These are phyloP conservation scores for Stropharia rugosoannulata DNA, from an alignment of 768 basidiomycete species.

Conservation along the genomic window DNA sequence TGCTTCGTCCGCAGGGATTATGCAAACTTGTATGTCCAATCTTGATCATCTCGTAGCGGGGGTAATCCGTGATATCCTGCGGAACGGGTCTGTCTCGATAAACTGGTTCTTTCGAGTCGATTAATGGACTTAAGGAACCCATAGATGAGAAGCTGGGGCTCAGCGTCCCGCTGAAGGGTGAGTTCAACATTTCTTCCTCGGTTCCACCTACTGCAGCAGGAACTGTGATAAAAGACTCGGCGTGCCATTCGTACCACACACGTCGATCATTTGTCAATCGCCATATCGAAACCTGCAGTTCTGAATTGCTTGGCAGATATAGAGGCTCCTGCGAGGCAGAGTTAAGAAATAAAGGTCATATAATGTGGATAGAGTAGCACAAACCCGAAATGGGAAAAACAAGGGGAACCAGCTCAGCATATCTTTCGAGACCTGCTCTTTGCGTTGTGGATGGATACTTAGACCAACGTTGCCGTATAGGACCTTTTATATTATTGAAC, in stretches of 20 bases:
- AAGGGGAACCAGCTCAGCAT: constrained; percentile 99
- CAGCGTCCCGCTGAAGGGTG: constrained; percentile 14
- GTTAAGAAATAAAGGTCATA: neutral
- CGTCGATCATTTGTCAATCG: constrained; percentile 84
- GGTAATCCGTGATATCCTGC: constrained; percentile 3
- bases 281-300: constrained; percentile 93
- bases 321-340: constrained; percentile 70
- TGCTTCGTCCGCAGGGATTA: constrained; percentile 87
- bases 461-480: constrained; percentile 89
- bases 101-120: constrained; percentile 59
- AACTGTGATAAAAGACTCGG: constrained; percentile 85
- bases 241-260: constrained; percentile 99
- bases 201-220: constrained; percentile 33
- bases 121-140: constrained; percentile 60
- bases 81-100: constrained; percentile 20
- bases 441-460: constrained; percentile 91
- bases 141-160: constrained; percentile 21
- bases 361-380: constrained; percentile 15
- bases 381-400: constrained; percentile 90
- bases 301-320: constrained; percentile 89
- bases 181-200: constrained; percentile 25
- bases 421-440: constrained; percentile 84
- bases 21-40: constrained; percentile 94
- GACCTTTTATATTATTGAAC: constrained; percentile 30
- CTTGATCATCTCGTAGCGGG: constrained; percentile 61